phyloP scores from a whole-genome alignment of 1,284 basidiomycete genomes.

The Ceratobasidium sp. region DNA sequence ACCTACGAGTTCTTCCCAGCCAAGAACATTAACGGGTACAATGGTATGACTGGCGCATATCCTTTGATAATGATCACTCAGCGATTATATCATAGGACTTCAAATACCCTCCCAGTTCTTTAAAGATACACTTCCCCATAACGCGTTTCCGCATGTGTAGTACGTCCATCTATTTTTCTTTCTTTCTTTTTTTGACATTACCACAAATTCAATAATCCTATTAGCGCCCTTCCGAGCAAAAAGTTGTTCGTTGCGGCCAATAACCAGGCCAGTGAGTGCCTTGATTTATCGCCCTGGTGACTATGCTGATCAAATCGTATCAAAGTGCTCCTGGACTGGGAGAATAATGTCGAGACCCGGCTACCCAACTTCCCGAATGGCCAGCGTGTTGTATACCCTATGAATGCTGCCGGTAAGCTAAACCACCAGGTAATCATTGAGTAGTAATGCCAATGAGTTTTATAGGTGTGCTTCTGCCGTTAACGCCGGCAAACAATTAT shows the following conservation, averaged over 20 bases:
- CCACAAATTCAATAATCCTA: background rate
- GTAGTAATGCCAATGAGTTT: background rate
- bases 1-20: conserved; percentile 81
- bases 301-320: conserved; percentile 46
- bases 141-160: conserved; percentile 48
- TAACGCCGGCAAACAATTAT: conserved; percentile 21
- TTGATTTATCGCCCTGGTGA: conserved; percentile 44
- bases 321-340: conserved; percentile 75
- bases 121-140: conserved; percentile 47
- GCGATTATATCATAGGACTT: conserved; percentile 16
- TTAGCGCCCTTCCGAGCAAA: conserved; percentile 65
- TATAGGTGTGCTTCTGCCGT: conserved; percentile 9
- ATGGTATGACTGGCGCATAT: conserved; percentile 62
- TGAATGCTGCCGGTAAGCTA: conserved; percentile 50
- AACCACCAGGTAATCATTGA: background rate
- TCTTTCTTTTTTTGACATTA: conserved; percentile 10
- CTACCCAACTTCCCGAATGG: conserved; percentile 77
- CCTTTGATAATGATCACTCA: background rate
- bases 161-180: background rate
- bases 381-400: conserved; percentile 82
- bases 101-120: conserved; percentile 48
- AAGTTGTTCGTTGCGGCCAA: conserved; percentile 82
- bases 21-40: conserved; percentile 67
- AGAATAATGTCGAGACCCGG: conserved; percentile 64
- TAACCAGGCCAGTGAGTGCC: conserved; percentile 60